Evolutionary conservation across 2,329 filamentous ascomycete genomes (phyloP), one percentile per base, ranked within the genome.

Genomic region (Elsinoe perseae): DNA sequence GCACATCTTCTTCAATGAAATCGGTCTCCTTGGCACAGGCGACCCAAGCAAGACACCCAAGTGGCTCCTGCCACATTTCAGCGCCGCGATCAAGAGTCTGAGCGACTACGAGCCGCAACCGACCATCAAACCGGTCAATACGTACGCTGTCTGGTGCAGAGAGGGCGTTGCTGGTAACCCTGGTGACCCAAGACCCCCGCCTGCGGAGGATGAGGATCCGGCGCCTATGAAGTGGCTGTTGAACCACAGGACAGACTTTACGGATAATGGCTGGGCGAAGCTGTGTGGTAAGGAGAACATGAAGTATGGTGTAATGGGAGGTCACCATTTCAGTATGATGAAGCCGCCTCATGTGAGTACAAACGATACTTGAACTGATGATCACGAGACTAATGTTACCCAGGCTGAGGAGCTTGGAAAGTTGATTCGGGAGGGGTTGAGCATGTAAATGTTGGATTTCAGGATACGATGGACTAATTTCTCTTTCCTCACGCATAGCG

Each of bases 281-380:
- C 82, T 83, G 40, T 71, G 87, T 36, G 80, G 82, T 54, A 65
- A 73, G 50, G 71, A 77, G 55, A 85, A 82, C 69, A 83, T 87
- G 72, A 74, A 75, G 50, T 84, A 79, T 61, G 77, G 77, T 56
- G 81, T 85, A 64, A 85, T 87, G 81, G 80, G 80, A 14, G 85
- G 84, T 2, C 86, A 88, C 64, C 85, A 88, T 71, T 88, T 89
- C 71, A 82, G 78, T 18, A 88, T 88, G 84, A 87, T 89, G 83
- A 82, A 85, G 68, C 82, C 81, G 27, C 69, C 69, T n/a, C 64
- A 67, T 50, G 67, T 55, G 30, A 56, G 52, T 58, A 27, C n/a
- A n/a, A 1, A 16, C 16, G n/a, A n/a, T 30, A 5, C 20, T 20
- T 8, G n/a, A 20, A 30, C 21, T 50, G 28, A 16, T 30, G 32